phyloP scores from a whole-genome alignment of 441 rosid genomes.

The Brassica balearica region DNA sequence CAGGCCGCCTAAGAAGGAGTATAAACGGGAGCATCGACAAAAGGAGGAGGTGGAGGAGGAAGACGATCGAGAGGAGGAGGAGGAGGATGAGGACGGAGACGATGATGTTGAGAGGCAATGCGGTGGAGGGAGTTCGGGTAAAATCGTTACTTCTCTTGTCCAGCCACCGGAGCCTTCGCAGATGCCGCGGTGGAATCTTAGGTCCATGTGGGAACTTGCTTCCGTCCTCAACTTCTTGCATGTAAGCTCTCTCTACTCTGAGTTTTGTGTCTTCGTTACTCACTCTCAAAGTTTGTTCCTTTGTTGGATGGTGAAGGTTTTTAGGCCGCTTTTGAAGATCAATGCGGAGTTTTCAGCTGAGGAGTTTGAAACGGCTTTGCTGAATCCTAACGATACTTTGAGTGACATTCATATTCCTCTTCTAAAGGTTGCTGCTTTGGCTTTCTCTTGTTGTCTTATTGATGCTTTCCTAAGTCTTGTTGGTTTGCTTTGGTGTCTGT shows the following conservation, averaged over 20 bases:
- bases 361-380: constrained; percentile 90
- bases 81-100: constrained; percentile 43
- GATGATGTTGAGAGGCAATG: constrained; percentile 55
- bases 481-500: background rate
- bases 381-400: constrained; percentile 83
- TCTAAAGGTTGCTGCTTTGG: constrained; percentile 70
- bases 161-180: constrained; percentile 75
- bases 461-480: background rate
- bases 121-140: constrained; percentile 50
- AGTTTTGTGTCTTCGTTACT: constrained; percentile 5
- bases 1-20: constrained; percentile 45
- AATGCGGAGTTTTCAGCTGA: constrained; percentile 84
- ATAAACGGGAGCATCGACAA: constrained; percentile 43
- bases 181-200: constrained; percentile 82
- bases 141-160: constrained; percentile 69
- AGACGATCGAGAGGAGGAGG: constrained; percentile 39
- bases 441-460: constrained; percentile 16
- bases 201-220: constrained; percentile 97
- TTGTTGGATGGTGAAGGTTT: constrained; percentile 54
- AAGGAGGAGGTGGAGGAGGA: constrained; percentile 37
- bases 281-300: background rate
- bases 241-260: constrained; percentile 56
- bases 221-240: constrained; percentile 90
- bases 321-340: constrained; percentile 80
- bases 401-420: constrained; percentile 86